Percentiles rank a stretch among this genome's conserved stretches.
Evolutionary conservation across 768 basidiomycete genomes (phyloP).

Genomic region (Chalciporus sphaerocephalus): DNA sequence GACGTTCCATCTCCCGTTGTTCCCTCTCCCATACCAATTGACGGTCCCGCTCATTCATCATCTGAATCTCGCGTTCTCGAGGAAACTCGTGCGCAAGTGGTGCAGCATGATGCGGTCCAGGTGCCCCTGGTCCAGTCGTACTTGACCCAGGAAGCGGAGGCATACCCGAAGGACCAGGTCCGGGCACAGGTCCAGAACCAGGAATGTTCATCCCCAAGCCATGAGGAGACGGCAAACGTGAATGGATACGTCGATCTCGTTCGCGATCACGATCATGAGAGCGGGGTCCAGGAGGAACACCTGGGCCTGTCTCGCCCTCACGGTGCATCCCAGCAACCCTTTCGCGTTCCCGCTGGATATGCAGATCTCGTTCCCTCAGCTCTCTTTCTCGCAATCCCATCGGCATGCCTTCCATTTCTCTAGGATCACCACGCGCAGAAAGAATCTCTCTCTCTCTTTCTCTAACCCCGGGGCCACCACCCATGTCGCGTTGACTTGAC

Average conservation of each 20-base stretch:
- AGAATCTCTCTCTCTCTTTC: constrained; percentile 23
- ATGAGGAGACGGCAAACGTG: constrained; percentile 27
- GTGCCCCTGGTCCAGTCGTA: constrained; percentile 18
- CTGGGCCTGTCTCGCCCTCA: constrained; percentile 23
- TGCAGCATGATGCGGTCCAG: constrained; percentile 17
- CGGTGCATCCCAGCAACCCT: constrained; percentile 20
- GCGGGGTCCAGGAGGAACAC: too few species aligned
- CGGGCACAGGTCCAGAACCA: not conserved
- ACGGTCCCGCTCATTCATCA: constrained; percentile 22
- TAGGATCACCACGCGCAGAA: constrained; percentile 18
- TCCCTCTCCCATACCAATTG: constrained; percentile 29
- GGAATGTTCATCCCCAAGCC: constrained; percentile 7
- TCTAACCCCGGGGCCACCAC: constrained; percentile 23
- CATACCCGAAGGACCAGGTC: too few species aligned
- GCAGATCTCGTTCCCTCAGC: constrained; percentile 24
- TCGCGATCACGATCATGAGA: constrained; percentile 27
- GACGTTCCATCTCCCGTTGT: constrained; percentile 25
- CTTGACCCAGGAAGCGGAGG: constrained; percentile 4
- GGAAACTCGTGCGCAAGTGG: constrained; percentile 20
- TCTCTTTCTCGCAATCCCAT: constrained; percentile 25
- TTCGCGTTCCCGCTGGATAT: constrained; percentile 27
- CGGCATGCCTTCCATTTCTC: constrained; percentile 23
- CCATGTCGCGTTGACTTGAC: constrained; percentile 17
- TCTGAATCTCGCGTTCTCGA: constrained; percentile 23
- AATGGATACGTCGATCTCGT: constrained; percentile 27